Evolutionary conservation across 495 filamentous ascomycete species (phyloP), one percentile per base, ranked within the genome.

Genomic region (Trichoderma virens): DNA sequence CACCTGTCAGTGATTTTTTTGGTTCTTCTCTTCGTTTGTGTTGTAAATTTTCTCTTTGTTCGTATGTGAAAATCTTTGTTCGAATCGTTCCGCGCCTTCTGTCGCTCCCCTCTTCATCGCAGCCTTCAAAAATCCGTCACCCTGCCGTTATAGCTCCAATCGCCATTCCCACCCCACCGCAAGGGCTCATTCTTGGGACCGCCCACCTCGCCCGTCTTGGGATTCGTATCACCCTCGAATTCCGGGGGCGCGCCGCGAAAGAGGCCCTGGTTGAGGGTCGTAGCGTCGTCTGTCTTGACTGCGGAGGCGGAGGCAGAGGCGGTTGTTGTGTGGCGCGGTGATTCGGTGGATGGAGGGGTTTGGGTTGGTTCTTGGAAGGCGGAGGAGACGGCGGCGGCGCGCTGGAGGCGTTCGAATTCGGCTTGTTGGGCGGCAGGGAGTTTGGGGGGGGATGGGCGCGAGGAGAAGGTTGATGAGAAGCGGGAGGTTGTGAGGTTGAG

Each of bases 131-230:
- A 98, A 78, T 98, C 94, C 23, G 94, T 98, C 28, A 94, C 93
- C 63, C 94, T 79, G 41, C 94, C 94, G 77, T 97, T 97, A 75
- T 89, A 98, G 70, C 91, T 97, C 87, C 92, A 98, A 77, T 98
- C 94, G 1, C 91, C 89, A 3, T 68, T 74, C 30, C 78, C 72
- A 0, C 92, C 92, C 93, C 93, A 97, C 62, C 93, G 81, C 69
- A 98, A 67, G 51, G 94, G 94, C 76, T 98, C 94, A 74, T 97
- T 98, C 85, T 98, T 98, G 20, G 94, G 94, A 16, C 94, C 94
- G 6, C 93, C 94, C 51, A 96, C 82, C 78, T 98, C 94, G n/a
- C 95, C 95, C 2, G 94, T 98, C 79, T 89, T 89, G 2, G 94
- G 94, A 71, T 98, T 97, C 65, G 80, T 82, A 43, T 98, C 91